Base-by-base conservation (phyloP, 2,329 filamentous ascomycete genomes). In the Pseudopyrenochaeta lycopersici region DNA sequence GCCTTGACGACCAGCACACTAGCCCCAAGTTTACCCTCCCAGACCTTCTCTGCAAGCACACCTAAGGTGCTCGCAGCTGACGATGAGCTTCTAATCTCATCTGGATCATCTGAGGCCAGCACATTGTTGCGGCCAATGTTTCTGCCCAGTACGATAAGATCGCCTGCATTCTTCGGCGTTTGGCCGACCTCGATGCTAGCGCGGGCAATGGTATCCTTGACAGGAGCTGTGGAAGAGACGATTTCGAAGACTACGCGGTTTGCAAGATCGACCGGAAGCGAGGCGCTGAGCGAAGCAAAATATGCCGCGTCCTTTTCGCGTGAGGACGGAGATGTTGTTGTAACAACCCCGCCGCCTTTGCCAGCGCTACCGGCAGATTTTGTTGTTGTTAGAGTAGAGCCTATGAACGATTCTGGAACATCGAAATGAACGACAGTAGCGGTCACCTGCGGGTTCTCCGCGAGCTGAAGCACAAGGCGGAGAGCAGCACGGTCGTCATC, bases 401-500 rank as follows among this genome's bases (percentile, higher is more conserved):
- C 62, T n/a, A 67, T 53, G 39, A 69, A 58, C 0, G 49, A 52
- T 4, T 66, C 60, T 2, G 67, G 60, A 1, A 74, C 61, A 32
- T 78, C 73, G 51, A 91, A 81, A 56, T 88, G 87, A 1, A 90
- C 80, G 29, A 97, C 84, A 0, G 90, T 94, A 0, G 88, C 91
- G 0, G 91, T 93, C 21, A 97, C 86, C 38, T 90, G 85, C 3
- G 86, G 83, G 66, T 92, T 95, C 71, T 89, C 87, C 1, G 89
- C 91, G 1, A 99, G 83, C 68, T 97, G 94, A 2, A 98, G 81
- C 2, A 94, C 89, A 20, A 98, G 85, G 1, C 88, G 83, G 0
- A 98, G 82, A 0, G 92, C 93, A 4, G 89, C 85, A 7, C 87
- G 85, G 68, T 97, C 94, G 68, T 99, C 95, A 1, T 82, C 78